Conservation (phyloP, 371 early-diverging fungal species). For the Cokeromyces recurvatus region DNA sequence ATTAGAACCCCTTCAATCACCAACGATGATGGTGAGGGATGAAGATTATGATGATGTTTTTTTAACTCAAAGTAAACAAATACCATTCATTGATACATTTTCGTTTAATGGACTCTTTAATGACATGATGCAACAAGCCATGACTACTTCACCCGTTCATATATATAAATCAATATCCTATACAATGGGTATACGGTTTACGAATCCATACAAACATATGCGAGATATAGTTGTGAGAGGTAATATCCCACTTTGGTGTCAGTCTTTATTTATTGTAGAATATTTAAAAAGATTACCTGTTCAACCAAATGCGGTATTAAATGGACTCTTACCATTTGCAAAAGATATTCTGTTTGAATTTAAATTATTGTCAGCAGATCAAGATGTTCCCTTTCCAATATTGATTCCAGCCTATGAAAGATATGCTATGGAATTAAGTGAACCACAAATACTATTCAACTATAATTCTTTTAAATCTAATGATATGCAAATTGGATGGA, state of each 20-base stretch:
- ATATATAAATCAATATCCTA: constrained; percentile 32
- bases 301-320: constrained; percentile 12
- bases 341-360: constrained; percentile 31
- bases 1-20: neutral
- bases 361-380: constrained; percentile 1
- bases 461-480: no score
- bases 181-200: constrained; percentile 39
- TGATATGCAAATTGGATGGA: neutral
- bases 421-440: constrained; percentile 30
- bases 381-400: constrained; percentile 21
- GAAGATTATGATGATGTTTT: no score
- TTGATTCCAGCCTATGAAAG: constrained; percentile 23
- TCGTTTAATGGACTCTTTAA: constrained; percentile 3
- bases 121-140: constrained; percentile 6
- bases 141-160: neutral
- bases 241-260: constrained; percentile 33
- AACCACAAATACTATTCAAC: constrained; percentile 12
- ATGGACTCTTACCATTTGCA: constrained; percentile 36
- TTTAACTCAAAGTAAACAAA: no score
- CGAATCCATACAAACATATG: constrained; percentile 23
- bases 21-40: neutral
- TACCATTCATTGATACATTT: constrained; percentile 10
- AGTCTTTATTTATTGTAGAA: constrained; percentile 29
- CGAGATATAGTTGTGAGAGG: constrained; percentile 34
- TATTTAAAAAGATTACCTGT: constrained; percentile 27